Conservation (phyloP, 306 rosid species). For the Dicorynia guianensis region DNA sequence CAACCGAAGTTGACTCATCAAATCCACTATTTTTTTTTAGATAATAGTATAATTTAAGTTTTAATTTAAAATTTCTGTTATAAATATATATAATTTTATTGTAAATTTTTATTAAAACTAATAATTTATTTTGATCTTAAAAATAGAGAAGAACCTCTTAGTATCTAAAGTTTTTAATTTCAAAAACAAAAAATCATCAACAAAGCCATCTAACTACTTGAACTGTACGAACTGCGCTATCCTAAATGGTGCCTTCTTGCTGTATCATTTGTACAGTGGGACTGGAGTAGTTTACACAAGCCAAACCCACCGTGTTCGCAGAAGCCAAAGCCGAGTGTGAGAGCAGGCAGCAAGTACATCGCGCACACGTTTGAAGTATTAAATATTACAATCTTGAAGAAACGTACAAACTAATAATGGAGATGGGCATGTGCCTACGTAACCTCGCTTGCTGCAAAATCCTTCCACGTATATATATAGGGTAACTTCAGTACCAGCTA, state of each 20-base stretch:
- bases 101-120: too few species aligned
- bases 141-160: too few species aligned
- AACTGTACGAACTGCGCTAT: neutral
- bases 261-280: neutral
- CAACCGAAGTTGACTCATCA: too few species aligned
- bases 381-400: constrained; percentile 35
- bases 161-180: too few species aligned
- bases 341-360: constrained; percentile 42
- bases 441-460: constrained; percentile 42
- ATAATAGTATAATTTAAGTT: too few species aligned
- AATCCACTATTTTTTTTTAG: too few species aligned
- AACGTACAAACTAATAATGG: constrained; percentile 45
- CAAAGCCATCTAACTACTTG: too few species aligned
- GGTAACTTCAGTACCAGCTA: constrained; percentile 32
- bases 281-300: constrained; percentile 21
- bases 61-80: too few species aligned
- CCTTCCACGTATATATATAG: constrained; percentile 45
- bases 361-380: constrained; percentile 39
- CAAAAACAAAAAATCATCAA: too few species aligned
- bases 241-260: neutral
- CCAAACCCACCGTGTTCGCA: constrained; percentile 40
- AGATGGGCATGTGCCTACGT: constrained; percentile 47
- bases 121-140: too few species aligned
- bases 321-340: constrained; percentile 21
- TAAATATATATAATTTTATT: too few species aligned